Evolutionary conservation across 441 rosid genomes (phyloP), one percentile per base, ranked within the genome.

Genomic region (Euphorbia celastroides): DNA sequence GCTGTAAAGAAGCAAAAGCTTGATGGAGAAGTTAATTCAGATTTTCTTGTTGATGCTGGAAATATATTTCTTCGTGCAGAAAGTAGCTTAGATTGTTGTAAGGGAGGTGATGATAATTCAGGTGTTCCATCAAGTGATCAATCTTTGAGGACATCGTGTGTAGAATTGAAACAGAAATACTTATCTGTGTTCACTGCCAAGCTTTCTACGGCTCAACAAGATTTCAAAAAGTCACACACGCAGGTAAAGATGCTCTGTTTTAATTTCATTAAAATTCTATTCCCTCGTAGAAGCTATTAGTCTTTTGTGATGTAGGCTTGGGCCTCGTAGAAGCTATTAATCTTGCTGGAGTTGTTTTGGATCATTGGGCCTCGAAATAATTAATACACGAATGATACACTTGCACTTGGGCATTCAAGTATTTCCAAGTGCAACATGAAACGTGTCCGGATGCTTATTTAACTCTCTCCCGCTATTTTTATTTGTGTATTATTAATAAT

Each of bases 81-180:
- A 22, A 80, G 66, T 73, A 62, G 65, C 74, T 67, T 71, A 26
- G 16, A 51, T 51, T 55, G 27, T 63, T 72, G 71, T 23, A 70
- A 31, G 59, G 78, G 77, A 65, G 75, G 62, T 60, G 72, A 72
- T 72, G 80, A 57, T 41, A 78, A 77, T 55, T 67, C 71, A 65
- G 66, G 66, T 57, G 32, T 67, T 63, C 38, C 75, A 36, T 77
- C 74, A 56, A 76, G 71, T 36, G 57, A 54, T 60, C 68, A 68
- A 58, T 72, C 73, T 73, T 81, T 93, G 73, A 71, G 72, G 70
- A 38, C 60, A 65, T 80, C 72, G 26, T 88, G 96, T 41, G 90
- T 82, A 74, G 75, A 81, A 73, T 74, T 89, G 61, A 86, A 89
- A 73, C 84, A 80, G 66, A 93, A 89, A 82, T 91, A 86, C 76